Evolutionary conservation across 768 basidiomycete species (phyloP).

Genomic region (Lepiota brunneoincarnata): DNA sequence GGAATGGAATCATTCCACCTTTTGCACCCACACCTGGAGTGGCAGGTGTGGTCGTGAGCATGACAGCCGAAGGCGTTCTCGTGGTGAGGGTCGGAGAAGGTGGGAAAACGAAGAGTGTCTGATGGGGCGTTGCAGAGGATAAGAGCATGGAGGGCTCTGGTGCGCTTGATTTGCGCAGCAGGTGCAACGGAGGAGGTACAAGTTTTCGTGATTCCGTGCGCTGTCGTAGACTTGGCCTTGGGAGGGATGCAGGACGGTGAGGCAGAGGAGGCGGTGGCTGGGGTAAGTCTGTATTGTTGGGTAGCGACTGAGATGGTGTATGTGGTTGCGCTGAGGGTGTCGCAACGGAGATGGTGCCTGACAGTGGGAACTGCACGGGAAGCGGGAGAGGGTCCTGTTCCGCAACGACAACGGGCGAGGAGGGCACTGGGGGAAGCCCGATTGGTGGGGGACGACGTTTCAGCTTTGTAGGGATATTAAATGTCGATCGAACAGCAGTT

Average conservation of each 20-base stretch:
- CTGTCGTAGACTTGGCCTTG: conserved; percentile 39
- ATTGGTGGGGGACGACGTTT: conserved; percentile 61
- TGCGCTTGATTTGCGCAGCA: conserved; percentile 35
- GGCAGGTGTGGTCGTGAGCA: conserved; percentile 59
- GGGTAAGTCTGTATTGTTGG: conserved; percentile 19
- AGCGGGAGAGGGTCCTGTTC: conserved; percentile 16
- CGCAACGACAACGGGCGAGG: conserved; percentile 59
- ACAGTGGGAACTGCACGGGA: conserved; percentile 13
- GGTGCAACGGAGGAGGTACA: conserved; percentile 53
- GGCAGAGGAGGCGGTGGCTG: conserved; percentile 13
- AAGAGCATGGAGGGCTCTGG: conserved; percentile 23
- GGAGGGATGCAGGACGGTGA: conserved; percentile 19
- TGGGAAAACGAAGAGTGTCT: conserved; percentile 85
- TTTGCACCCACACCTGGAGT: conserved; percentile 18
- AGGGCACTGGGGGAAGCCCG: conserved; percentile 67
- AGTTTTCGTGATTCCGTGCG: conserved; percentile 57
- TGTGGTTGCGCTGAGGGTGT: conserved; percentile 1
- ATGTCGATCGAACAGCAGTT: conserved; percentile 52
- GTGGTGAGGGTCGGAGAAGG: conserved; percentile 63
- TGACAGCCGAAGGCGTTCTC: conserved; percentile 80
- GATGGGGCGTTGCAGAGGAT: conserved; percentile 57
- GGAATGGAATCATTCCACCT: conserved; percentile 47
- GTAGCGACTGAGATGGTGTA: conserved; percentile 10
- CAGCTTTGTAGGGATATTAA: conserved; percentile 35
- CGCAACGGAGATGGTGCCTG: conserved; percentile 1